Percentiles rank a stretch among this genome's conserved stretches.
Evolutionary conservation across 2,329 filamentous ascomycete genomes (phyloP).

Genomic region (Lachnellula arida): DNA sequence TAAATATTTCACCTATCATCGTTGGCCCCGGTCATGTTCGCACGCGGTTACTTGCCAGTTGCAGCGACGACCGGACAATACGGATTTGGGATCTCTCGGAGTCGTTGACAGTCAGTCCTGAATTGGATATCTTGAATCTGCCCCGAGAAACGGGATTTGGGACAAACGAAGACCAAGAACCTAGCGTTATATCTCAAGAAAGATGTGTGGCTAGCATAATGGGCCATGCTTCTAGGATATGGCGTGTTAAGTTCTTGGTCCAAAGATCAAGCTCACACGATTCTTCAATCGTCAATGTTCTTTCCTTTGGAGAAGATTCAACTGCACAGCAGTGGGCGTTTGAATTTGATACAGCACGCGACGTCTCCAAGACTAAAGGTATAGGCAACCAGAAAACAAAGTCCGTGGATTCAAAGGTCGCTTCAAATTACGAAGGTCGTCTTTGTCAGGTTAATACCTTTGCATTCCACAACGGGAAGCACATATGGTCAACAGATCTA

Average conservation of each 20-base stretch:
- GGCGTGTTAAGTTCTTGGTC: slow-evolving; percentile 68
- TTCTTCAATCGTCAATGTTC: slow-evolving; percentile 43
- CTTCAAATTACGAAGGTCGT: slow-evolving; percentile 13
- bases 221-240: slow-evolving; percentile 87
- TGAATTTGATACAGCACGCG: slow-evolving; percentile 6
- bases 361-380: neutral
- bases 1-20: slow-evolving; percentile 65
- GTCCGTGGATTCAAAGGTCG: neutral
- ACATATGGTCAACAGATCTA: slow-evolving; percentile 76
- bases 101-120: neutral
- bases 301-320: slow-evolving; percentile 83
- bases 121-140: neutral
- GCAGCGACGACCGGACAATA: slow-evolving; percentile 90
- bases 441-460: slow-evolving; percentile 53
- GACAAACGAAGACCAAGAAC: slow-evolving; percentile 29
- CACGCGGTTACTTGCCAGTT: slow-evolving; percentile 73
- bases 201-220: slow-evolving; percentile 66
- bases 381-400: neutral
- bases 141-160: slow-evolving; percentile 60
- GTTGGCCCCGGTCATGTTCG: slow-evolving; percentile 34
- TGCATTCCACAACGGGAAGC: slow-evolving; percentile 75
- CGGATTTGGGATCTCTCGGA: slow-evolving; percentile 72
- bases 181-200: slow-evolving; percentile 31
- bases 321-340: slow-evolving; percentile 65
- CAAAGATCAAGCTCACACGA: neutral